These are phyloP conservation scores for Fagus sylvatica DNA, from an alignment of 306 rosid species.

Conservation along the genomic window DNA sequence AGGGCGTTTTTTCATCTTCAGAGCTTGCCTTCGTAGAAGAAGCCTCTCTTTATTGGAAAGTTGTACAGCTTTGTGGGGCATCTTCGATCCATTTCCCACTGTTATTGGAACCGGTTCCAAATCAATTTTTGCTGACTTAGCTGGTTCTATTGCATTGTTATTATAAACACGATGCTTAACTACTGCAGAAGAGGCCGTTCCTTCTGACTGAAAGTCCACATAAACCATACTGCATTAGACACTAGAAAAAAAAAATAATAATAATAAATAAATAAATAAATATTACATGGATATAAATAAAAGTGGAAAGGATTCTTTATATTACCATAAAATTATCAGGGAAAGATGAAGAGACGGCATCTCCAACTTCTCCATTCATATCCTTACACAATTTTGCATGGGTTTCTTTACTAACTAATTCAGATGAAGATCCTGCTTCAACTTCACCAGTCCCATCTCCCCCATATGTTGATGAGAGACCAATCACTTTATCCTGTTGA, in stretches of 20 bases:
- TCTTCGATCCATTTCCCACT: constrained; percentile 31
- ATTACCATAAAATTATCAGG: constrained; percentile 35
- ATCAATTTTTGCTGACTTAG: constrained; percentile 29
- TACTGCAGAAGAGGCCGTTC: constrained; percentile 24
- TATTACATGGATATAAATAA: background rate
- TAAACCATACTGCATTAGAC: constrained; percentile 26
- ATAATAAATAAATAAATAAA: no score
- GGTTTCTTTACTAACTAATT: constrained; percentile 30
- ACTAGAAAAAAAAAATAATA: constrained; percentile 18
- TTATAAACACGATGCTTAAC: constrained; percentile 21
- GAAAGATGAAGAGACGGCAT: constrained; percentile 11
- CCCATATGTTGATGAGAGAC: constrained; percentile 9
- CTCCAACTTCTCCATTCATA: constrained; percentile 32
- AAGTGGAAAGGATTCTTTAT: constrained; percentile 19
- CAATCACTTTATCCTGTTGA: constrained; percentile 31
- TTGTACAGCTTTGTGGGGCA: constrained; percentile 38
- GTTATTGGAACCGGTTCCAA: constrained; percentile 30
- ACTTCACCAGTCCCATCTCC: constrained; percentile 36
- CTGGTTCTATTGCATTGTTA: constrained; percentile 31
- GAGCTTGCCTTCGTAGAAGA: constrained; percentile 79
- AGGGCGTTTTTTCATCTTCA: constrained; percentile 69
- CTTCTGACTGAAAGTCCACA: constrained; percentile 54
- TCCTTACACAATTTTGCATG: constrained; percentile 29
- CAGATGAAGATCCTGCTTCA: constrained; percentile 27
- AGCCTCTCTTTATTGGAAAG: constrained; percentile 88